Base-by-base conservation (phyloP, 176 grass and related monocot genomes). In the Bonia amplexicaulis region DNA sequence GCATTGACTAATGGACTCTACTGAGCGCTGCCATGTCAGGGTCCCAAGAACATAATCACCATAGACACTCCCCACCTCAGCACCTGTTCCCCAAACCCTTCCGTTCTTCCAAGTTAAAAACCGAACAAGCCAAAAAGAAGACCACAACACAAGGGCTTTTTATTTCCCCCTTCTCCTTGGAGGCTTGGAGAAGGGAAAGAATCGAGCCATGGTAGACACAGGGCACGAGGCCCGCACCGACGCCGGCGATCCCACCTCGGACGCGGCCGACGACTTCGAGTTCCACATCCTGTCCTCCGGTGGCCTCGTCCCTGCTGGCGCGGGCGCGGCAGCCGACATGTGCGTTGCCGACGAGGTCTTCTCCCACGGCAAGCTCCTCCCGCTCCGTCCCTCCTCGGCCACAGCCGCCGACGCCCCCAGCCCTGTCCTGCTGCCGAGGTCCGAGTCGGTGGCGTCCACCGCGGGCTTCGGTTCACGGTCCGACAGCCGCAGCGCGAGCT, bases 331-430 rank as follows among this genome's bases (percentile, higher is more conserved):
- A 9, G 54, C 19, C 2, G 84, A 85, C 77, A 94, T 94, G 89
- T 94, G 92, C 88, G 93, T 87, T 11, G 93, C 93, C 23, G 93
- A 95, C 66, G 93, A 95, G 82, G 59, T 95, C 13, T 95, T 95
- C 83, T 89, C 85, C 83, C 66, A 85, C 12, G 93, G 93, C 3
- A 90, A 85, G 80, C 82, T 95, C 19, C 93, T 95, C 37, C 93
- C 90, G 23, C 92, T 94, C 22, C 77, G 73, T 0, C 77, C 84
- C 16, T 87, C 89, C 29, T 81, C 76, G 19, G 16, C 46, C 7
- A 23, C 69, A 8, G 84, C 72, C 9, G 12, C 9, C 11, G 80
- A 87, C 0, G 39, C 20, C 7, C 3, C 79, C 1, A 12, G 29
- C 29, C 19, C 6, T 0, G 23, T 5, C 40, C 11, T 69, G 14